A percentile compares a stretch with the other conserved stretches of the same genome.
Conservation (phyloP, 2,329 filamentous ascomycete genomes). For the Trichothecium roseum region DNA sequence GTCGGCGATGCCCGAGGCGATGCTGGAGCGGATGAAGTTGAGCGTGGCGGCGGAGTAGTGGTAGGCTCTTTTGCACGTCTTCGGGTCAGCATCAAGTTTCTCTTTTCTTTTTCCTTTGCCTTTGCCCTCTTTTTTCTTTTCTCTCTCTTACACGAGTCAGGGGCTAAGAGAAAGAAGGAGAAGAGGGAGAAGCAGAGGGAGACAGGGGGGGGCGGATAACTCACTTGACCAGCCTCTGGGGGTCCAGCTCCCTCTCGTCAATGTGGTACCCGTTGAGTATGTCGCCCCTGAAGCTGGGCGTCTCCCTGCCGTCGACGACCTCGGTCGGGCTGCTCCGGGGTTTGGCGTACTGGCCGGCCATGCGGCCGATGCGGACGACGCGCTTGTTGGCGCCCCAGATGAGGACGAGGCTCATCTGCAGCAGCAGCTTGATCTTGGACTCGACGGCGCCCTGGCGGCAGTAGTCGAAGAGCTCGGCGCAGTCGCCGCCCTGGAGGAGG, state of each 20-base stretch:
- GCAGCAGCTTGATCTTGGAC: constrained; percentile 88
- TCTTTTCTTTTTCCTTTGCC: not conserved
- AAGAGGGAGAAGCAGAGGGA: not conserved
- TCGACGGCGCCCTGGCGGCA: constrained; percentile 84
- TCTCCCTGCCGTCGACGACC: constrained; percentile 64
- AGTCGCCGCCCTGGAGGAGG: constrained; percentile 91
- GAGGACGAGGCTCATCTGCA: constrained; percentile 94
- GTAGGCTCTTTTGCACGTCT: constrained; percentile 54
- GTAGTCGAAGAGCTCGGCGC: constrained; percentile 95
- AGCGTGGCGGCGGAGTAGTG: constrained; percentile 91
- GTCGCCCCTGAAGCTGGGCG: constrained; percentile 88
- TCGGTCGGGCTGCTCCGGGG: constrained; percentile 84
- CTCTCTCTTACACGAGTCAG: not conserved
- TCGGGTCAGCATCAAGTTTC: not conserved
- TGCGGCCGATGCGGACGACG: constrained; percentile 87
- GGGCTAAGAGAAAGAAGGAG: not conserved
- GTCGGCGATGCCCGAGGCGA: constrained; percentile 84
- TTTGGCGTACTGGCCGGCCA: constrained; percentile 97
- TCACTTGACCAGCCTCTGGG: constrained; percentile 65
- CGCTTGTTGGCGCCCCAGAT: constrained; percentile 78
- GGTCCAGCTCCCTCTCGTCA: constrained; percentile 71
- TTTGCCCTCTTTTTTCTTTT: not conserved
- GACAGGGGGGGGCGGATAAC: constrained; percentile 9
- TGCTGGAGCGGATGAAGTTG: constrained; percentile 79
- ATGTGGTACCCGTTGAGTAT: constrained; percentile 83